These are phyloP conservation scores for Candida tunisiensis DNA, from an alignment of 1,139 yeast species.

Conservation along the genomic window DNA sequence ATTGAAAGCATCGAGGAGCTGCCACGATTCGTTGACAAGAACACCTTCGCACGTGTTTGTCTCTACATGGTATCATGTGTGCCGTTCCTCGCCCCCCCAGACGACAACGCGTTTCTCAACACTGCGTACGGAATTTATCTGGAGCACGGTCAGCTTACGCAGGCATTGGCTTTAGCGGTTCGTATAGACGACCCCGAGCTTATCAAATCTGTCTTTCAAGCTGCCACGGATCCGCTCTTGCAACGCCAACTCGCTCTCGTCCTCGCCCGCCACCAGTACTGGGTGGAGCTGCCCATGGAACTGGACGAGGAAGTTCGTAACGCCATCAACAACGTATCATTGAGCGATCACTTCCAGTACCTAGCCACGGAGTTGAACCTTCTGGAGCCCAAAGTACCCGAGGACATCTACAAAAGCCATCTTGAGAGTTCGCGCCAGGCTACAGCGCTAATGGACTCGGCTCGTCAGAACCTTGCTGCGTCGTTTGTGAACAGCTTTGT, in stretches of 20 bases:
- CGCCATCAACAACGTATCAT: constrained; percentile 62
- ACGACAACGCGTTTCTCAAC: constrained; percentile 68
- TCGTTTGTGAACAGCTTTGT: constrained; percentile 85
- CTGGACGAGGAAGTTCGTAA: constrained; percentile 72
- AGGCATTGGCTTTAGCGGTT: constrained; percentile 80
- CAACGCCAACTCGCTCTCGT: constrained; percentile 89
- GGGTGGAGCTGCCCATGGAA: constrained; percentile 54
- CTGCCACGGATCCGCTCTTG: constrained; percentile 42
- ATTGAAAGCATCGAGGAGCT: constrained; percentile 75
- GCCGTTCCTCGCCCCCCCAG: constrained; percentile 90
- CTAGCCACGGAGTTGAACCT: constrained; percentile 77
- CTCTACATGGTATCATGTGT: constrained; percentile 92
- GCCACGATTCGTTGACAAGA: constrained; percentile 70
- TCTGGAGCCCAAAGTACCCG: constrained; percentile 83
- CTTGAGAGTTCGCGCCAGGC: constrained; percentile 53
- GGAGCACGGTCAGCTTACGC: constrained; percentile 65
- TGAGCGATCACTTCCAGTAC: constrained; percentile 67
- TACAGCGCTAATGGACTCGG: constrained; percentile 65
- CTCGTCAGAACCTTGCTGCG: constrained; percentile 92
- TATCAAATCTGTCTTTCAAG: constrained; percentile 62
- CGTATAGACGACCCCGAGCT: constrained; percentile 71
- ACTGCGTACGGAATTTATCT: constrained; percentile 86
- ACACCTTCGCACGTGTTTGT: constrained; percentile 79
- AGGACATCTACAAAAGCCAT: constrained; percentile 86
- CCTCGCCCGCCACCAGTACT: constrained; percentile 73